Evolutionary conservation across 768 basidiomycete species (phyloP).

Genomic region (Boletus tylopilopsis): DNA sequence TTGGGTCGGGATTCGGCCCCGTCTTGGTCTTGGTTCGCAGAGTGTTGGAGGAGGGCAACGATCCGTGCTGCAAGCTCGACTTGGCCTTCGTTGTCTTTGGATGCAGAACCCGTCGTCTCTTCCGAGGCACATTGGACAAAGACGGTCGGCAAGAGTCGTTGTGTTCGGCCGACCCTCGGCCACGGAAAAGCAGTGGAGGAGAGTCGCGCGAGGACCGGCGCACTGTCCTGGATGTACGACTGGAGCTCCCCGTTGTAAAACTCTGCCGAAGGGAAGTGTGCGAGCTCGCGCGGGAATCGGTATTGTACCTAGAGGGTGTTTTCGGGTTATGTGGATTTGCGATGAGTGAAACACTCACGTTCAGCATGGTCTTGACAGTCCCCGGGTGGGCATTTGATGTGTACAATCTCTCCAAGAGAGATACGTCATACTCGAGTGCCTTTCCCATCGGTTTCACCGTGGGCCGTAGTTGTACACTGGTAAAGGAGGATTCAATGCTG

Average conservation of each 20-base stretch:
- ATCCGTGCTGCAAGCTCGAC: conserved; percentile 49
- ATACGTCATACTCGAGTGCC: conserved; percentile 54
- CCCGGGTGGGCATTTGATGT: conserved; percentile 29
- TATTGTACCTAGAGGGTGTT: conserved; percentile 47
- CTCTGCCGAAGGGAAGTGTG: conserved; percentile 56
- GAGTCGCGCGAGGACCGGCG: conserved; percentile 37
- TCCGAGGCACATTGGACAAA: conserved; percentile 56
- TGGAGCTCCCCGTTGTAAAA: conserved; percentile 56
- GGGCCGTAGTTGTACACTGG: conserved; percentile 64
- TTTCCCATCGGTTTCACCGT: conserved; percentile 59
- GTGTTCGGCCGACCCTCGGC: conserved; percentile 37
- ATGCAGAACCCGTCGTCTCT: conserved; percentile 55
- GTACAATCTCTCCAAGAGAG: conserved; percentile 60
- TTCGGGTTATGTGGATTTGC: no score
- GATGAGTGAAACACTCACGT: conserved; percentile 41
- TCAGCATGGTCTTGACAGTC: conserved; percentile 58
- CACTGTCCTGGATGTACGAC: conserved; percentile 41
- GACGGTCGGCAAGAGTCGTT: conserved; percentile 44
- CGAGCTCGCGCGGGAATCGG: conserved; percentile 56
- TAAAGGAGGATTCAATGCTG: not conserved
- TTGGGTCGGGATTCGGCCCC: not conserved
- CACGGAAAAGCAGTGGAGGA: conserved; percentile 50
- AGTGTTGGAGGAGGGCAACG: conserved; percentile 36
- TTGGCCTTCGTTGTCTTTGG: conserved; percentile 61
- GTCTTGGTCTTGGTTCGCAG: no score